These are phyloP conservation scores for Massariosphaeria phaeospora DNA, from an alignment of 495 filamentous ascomycete genomes.

Conservation along the genomic window DNA sequence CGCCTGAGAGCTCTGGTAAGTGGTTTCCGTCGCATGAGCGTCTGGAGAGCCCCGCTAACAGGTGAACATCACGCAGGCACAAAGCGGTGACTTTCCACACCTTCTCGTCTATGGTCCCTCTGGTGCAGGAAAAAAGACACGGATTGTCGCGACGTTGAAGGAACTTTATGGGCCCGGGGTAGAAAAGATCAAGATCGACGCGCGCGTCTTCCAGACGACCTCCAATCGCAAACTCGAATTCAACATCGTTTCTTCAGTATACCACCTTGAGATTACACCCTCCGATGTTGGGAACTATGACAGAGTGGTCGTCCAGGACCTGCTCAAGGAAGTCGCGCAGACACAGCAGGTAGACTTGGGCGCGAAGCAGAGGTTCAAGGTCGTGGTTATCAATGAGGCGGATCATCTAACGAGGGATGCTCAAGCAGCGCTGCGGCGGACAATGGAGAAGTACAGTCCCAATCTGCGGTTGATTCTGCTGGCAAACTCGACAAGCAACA, in stretches of 20 bases:
- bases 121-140: constrained; percentile 95
- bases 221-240: constrained; percentile 97
- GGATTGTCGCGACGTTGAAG: constrained; percentile 87
- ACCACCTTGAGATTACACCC: constrained; percentile 97
- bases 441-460: constrained; percentile 98
- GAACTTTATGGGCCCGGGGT: constrained; percentile 88
- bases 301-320: constrained; percentile 87
- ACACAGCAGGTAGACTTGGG: constrained; percentile 92
- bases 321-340: constrained; percentile 96
- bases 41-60: neutral
- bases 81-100: constrained; percentile 95
- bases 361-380: constrained; percentile 90
- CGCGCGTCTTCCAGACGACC: constrained; percentile 89
- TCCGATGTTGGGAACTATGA: constrained; percentile 97
- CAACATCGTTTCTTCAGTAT: constrained; percentile 92
- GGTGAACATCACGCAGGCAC: constrained; percentile 55
- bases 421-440: constrained; percentile 87
- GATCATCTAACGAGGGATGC: constrained; percentile 92
- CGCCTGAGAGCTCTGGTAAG: constrained; percentile 81
- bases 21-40: neutral
- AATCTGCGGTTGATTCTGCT: constrained; percentile 87
- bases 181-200: constrained; percentile 96
- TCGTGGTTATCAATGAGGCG: constrained; percentile 99
- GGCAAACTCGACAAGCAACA: constrained; percentile 92
- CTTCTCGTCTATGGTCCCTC: constrained; percentile 94